Conservation (phyloP, 352 stramenopile genomes). For the Globisporangium ultimum region DNA sequence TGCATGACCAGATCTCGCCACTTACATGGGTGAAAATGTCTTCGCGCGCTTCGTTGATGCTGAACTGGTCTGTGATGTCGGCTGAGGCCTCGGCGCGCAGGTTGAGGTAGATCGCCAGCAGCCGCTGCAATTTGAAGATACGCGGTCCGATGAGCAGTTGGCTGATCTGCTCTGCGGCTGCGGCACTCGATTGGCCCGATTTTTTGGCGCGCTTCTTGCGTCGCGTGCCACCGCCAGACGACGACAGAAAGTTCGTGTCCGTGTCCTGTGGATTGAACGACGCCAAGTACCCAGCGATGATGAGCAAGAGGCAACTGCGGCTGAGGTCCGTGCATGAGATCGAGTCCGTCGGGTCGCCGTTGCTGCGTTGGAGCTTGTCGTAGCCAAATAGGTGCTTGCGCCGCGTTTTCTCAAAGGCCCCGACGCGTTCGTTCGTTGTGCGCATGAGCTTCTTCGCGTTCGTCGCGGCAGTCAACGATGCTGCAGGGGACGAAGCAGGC, state of each 20-base stretch:
- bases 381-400: constrained; percentile 64
- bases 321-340: constrained; percentile 63
- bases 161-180: constrained; percentile 38
- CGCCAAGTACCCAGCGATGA: constrained; percentile 68
- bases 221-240: constrained; percentile 36
- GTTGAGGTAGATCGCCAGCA: constrained; percentile 78
- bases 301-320: constrained; percentile 61
- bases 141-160: constrained; percentile 66
- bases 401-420: constrained; percentile 42
- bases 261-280: constrained; percentile 82
- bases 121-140: constrained; percentile 67
- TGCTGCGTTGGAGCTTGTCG: constrained; percentile 35
- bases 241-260: constrained; percentile 71
- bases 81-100: constrained; percentile 49
- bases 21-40: constrained; percentile 79
- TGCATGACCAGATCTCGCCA: background rate
- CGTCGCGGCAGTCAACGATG: constrained; percentile 17
- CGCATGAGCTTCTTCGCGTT: constrained; percentile 23
- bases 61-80: constrained; percentile 15
- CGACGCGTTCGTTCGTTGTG: constrained; percentile 31
- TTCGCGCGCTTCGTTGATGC: constrained; percentile 40
- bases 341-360: constrained; percentile 28
- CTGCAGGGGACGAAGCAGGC: background rate
- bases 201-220: constrained; percentile 47
- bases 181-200: constrained; percentile 29